Evolutionary conservation across 805 yeast species (phyloP).

Genomic region (Pichia scutulata): DNA sequence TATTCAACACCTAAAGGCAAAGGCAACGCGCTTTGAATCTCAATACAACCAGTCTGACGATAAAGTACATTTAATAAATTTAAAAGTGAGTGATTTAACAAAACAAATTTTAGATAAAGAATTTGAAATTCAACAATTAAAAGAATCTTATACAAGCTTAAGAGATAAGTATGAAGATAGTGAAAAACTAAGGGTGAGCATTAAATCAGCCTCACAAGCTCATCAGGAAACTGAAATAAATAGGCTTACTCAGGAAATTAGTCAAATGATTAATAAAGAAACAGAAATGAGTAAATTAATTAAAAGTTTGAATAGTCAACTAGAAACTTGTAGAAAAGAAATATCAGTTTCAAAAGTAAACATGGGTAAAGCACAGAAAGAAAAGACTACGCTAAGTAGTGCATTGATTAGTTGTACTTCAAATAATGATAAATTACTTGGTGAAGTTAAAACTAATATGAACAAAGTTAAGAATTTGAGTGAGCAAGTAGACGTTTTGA

Average conservation of each 20-base stretch:
- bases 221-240: conserved; percentile 44
- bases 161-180: conserved; percentile 44
- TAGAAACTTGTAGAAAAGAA: conserved; percentile 46
- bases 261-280: conserved; percentile 52
- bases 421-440: conserved; percentile 35
- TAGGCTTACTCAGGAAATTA: conserved; percentile 44
- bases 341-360: conserved; percentile 33
- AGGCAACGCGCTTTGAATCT: conserved; percentile 40
- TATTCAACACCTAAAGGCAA: conserved; percentile 40
- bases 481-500: conserved; percentile 48
- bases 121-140: conserved; percentile 44
- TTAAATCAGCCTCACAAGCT: conserved; percentile 22
- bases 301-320: conserved; percentile 51
- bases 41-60: conserved; percentile 50
- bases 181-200: conserved; percentile 29
- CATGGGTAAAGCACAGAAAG: conserved; percentile 32
- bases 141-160: conserved; percentile 41
- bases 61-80: conserved; percentile 43
- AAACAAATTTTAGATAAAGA: conserved; percentile 49
- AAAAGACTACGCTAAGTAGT: conserved; percentile 36
- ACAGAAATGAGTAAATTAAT: conserved; percentile 57
- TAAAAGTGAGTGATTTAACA: conserved; percentile 44
- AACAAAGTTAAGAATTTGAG: conserved; percentile 37
- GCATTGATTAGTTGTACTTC: conserved; percentile 34
- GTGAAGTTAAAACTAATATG: conserved; percentile 39